phyloP scores from a whole-genome alignment of 1,284 basidiomycete species.

The Trametes versicolor region DNA sequence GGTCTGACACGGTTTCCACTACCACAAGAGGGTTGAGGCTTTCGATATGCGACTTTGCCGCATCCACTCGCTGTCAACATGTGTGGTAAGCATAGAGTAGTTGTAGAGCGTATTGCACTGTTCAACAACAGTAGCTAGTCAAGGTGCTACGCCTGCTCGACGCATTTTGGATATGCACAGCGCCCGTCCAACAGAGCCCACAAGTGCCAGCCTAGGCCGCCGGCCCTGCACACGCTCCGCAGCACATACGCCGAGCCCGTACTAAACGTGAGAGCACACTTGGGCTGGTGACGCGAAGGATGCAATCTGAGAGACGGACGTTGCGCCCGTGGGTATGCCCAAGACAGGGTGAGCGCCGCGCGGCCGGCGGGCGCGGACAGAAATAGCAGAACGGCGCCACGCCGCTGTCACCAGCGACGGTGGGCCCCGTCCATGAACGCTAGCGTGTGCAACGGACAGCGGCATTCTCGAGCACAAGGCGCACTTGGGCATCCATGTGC shows the following conservation, averaged over 20 bases:
- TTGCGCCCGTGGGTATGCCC: conserved; percentile 25
- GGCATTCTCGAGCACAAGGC: conserved; percentile 8
- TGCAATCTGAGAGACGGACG: conserved; percentile 21
- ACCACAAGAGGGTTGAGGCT: conserved; percentile 93
- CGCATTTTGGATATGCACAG: not conserved
- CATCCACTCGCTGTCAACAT: conserved; percentile 77
- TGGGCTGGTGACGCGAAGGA: conserved; percentile 14
- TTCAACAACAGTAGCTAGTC: not conserved
- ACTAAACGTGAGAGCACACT: conserved; percentile 28
- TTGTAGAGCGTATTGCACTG: not conserved
- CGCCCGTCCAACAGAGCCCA: not conserved
- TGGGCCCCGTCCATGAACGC: not conserved
- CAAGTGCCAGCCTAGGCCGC: not conserved
- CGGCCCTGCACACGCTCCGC: conserved; percentile 27
- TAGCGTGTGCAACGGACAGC: conserved; percentile 5
- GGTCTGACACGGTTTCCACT: conserved; percentile 71
- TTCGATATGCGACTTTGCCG: conserved; percentile 85
- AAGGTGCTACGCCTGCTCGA: not conserved
- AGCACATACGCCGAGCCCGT: conserved; percentile 10
- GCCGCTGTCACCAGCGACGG: conserved; percentile 12
- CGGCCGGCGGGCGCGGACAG: conserved; percentile 14
- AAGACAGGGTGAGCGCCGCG: conserved; percentile 7
- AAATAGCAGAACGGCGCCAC: conserved; percentile 22
- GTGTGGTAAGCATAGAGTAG: conserved; percentile 17
- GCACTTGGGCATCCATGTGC: conserved; percentile 2